Percentiles rank a stretch among this genome's conserved stretches.
phyloP scores from a whole-genome alignment of 225 moss, liverwort and hornwort species.

The Pseudoscleropodium purum region DNA sequence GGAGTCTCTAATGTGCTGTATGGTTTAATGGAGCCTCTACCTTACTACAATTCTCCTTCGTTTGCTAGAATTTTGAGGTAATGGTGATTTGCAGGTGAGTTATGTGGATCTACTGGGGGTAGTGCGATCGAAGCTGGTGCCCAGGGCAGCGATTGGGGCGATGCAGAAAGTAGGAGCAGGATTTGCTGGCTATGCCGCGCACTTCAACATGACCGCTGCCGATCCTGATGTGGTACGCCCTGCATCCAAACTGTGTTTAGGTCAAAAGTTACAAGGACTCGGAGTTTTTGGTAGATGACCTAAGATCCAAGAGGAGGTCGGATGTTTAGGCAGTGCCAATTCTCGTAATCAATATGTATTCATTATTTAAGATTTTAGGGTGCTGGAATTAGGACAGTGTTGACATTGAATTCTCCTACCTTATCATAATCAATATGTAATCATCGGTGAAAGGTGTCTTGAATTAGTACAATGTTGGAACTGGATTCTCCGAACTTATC shows the following conservation, averaged over 20 bases:
- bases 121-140: constrained; percentile 80
- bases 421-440: neutral
- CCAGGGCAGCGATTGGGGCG: constrained; percentile 38
- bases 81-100: constrained; percentile 45
- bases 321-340: neutral
- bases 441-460: neutral
- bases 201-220: constrained; percentile 82
- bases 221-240: constrained; percentile 66
- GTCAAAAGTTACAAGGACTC: neutral
- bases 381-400: neutral
- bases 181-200: constrained; percentile 79
- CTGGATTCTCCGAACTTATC: neutral
- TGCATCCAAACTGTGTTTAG: neutral
- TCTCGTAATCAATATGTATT: neutral
- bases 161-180: constrained; percentile 67
- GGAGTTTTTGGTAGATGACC: neutral
- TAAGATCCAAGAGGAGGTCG: neutral
- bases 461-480: neutral
- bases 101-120: constrained; percentile 87
- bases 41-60: neutral
- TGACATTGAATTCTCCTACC: neutral
- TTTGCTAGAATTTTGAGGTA: neutral
- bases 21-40: neutral
- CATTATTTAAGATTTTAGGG: neutral
- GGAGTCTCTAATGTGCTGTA: neutral